Evolutionary conservation across 1,139 yeast genomes (phyloP).

Genomic region (Yamadazyma friedrichii): DNA sequence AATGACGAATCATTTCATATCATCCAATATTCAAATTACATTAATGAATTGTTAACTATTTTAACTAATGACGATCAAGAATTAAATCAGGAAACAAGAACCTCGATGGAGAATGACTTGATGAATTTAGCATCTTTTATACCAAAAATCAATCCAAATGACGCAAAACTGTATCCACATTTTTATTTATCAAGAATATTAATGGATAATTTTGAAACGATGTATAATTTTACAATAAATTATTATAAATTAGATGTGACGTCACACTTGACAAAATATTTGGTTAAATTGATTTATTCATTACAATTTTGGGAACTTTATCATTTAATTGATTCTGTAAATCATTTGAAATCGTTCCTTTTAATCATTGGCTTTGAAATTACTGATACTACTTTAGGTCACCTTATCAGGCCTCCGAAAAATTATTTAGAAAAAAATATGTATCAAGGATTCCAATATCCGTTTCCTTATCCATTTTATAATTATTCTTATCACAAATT

Average conservation of each 20-base stretch:
- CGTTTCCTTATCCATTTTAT: conserved; percentile 49
- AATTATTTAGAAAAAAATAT: conserved; percentile 36
- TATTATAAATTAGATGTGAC: conserved; percentile 41
- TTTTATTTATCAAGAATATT: conserved; percentile 37
- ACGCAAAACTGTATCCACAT: conserved; percentile 29
- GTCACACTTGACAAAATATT: conserved; percentile 36
- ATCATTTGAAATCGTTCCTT: conserved; percentile 35
- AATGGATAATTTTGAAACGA: conserved; percentile 36
- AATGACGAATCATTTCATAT: conserved; percentile 2
- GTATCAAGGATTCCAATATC: conserved; percentile 45
- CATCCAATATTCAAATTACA: conserved; percentile 7
- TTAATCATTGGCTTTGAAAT: conserved; percentile 37
- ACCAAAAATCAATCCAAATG: conserved; percentile 7
- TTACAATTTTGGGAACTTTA: conserved; percentile 48
- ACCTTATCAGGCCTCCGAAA: conserved; percentile 40
- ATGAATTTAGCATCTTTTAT: conserved; percentile 9
- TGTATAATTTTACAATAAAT: conserved; percentile 30
- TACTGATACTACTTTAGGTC: conserved; percentile 38
- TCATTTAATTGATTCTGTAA: conserved; percentile 35
- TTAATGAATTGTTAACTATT: conserved; percentile 6
- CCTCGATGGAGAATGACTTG: conserved; percentile 5
- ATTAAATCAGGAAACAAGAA: not conserved
- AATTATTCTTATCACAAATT: conserved; percentile 45
- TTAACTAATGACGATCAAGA: not conserved
- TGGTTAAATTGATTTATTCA: conserved; percentile 39